Percentiles rank a stretch among this genome's conserved stretches.
Conservation (phyloP, 2,329 filamentous ascomycete species). For the Pseudogymnoascus sp. region DNA sequence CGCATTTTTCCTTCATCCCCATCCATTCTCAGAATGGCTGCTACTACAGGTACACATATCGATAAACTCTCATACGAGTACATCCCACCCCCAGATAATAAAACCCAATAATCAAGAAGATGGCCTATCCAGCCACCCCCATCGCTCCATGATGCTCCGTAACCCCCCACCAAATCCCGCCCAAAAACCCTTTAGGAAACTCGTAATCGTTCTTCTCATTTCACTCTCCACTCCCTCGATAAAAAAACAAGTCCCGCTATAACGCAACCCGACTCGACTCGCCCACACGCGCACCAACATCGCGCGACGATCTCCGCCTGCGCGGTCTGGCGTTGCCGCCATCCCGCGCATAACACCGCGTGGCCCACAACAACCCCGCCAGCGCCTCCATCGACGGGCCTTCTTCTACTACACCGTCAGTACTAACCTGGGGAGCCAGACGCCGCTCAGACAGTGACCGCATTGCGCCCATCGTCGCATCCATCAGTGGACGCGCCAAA, state of each 20-base stretch:
- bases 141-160: background rate
- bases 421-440: slow-evolving; percentile 20
- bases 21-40: background rate
- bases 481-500: slow-evolving; percentile 65
- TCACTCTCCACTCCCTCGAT: background rate
- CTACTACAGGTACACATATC: background rate
- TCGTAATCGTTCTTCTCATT: background rate
- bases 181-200: background rate
- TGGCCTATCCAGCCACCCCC: background rate
- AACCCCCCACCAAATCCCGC: background rate
- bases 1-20: background rate
- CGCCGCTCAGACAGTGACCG: slow-evolving; percentile 43
- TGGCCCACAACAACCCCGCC: slow-evolving; percentile 29
- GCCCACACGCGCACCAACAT: background rate
- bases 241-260: background rate
- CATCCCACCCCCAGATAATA: background rate
- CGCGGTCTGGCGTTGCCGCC: background rate
- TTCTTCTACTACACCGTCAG: slow-evolving; percentile 18
- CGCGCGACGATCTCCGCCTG: background rate
- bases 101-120: background rate
- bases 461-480: slow-evolving; percentile 68
- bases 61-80: background rate
- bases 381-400: slow-evolving; percentile 24
- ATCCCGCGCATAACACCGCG: slow-evolving; percentile 13
- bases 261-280: background rate